Conservation (phyloP, 2,329 filamentous ascomycete species). For the Diatrype stigma region DNA sequence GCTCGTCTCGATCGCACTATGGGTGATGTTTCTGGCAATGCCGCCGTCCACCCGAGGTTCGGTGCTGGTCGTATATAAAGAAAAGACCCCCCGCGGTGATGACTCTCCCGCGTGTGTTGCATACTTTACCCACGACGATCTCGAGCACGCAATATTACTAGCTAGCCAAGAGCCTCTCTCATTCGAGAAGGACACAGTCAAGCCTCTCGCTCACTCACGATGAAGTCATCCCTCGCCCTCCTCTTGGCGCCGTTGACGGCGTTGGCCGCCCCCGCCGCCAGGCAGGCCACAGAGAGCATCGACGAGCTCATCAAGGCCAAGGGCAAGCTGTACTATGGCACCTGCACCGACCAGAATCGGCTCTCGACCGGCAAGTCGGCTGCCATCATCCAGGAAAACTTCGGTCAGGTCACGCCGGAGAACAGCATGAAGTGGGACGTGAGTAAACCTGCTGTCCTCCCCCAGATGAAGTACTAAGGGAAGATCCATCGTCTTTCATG, state of each 20-base stretch:
- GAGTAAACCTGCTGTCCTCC: too few species aligned
- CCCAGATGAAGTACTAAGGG: too few species aligned
- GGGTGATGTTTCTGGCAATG: background rate
- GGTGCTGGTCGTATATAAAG: background rate
- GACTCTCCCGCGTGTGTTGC: background rate
- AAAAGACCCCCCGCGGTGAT: background rate
- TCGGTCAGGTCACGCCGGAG: conserved; percentile 63
- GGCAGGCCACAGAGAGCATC: conserved; percentile 44
- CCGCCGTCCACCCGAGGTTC: background rate
- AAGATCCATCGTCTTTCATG: too few species aligned
- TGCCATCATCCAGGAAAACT: conserved; percentile 56
- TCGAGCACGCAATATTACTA: background rate
- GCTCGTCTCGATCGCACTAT: background rate
- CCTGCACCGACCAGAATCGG: conserved; percentile 49
- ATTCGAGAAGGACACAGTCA: conserved; percentile 7
- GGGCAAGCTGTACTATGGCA: conserved; percentile 64
- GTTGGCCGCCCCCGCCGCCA: conserved; percentile 30
- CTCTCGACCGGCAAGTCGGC: conserved; percentile 46
- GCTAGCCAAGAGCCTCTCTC: background rate
- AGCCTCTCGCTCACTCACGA: conserved; percentile 10
- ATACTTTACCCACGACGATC: background rate
- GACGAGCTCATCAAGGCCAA: conserved; percentile 54
- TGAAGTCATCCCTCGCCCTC: conserved; percentile 30
- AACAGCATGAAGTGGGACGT: conserved; percentile 70
- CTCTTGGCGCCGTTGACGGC: conserved; percentile 31